Percentiles rank a stretch among this genome's conserved stretches.
Conservation (phyloP, 2,329 filamentous ascomycete genomes). For the Fusarium keratoplasticum region DNA sequence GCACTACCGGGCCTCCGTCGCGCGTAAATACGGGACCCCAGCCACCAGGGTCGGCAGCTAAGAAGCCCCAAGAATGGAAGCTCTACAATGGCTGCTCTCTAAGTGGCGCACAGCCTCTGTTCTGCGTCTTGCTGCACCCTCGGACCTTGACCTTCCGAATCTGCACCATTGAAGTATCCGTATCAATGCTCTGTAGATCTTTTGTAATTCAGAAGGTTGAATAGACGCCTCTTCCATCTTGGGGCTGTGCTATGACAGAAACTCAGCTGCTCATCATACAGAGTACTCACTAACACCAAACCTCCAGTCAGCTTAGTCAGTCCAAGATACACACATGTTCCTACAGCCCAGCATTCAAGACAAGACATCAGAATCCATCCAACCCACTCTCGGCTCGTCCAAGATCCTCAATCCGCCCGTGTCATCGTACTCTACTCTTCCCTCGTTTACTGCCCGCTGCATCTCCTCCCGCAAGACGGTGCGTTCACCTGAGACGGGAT, state of each 20-base stretch:
- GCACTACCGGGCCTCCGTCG: not conserved
- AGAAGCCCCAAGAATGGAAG: constrained; percentile 36
- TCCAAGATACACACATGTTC: not conserved
- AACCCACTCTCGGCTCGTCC: constrained; percentile 20
- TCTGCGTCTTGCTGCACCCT: not conserved
- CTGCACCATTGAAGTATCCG: not conserved
- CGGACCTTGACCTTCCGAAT: constrained; percentile 3
- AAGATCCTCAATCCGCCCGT: constrained; percentile 59
- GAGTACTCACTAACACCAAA: not conserved
- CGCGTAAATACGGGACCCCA: constrained; percentile 10
- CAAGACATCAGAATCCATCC: not conserved
- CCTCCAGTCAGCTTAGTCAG: not conserved
- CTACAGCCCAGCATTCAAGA: not conserved
- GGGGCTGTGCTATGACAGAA: not conserved
- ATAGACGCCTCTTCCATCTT: not conserved
- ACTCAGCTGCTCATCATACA: not conserved
- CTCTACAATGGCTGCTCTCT: constrained; percentile 26
- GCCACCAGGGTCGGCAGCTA: constrained; percentile 38
- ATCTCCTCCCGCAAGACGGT: constrained; percentile 64
- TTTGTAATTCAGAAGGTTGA: not conserved
- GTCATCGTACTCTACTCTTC: constrained; percentile 68
- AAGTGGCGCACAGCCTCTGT: constrained; percentile 20
- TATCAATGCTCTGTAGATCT: not conserved
- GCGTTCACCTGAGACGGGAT: constrained; percentile 75
- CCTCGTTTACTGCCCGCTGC: constrained; percentile 66